phyloP scores from a whole-genome alignment of 148 eudicot species.

The Gaultheria prostrata region DNA sequence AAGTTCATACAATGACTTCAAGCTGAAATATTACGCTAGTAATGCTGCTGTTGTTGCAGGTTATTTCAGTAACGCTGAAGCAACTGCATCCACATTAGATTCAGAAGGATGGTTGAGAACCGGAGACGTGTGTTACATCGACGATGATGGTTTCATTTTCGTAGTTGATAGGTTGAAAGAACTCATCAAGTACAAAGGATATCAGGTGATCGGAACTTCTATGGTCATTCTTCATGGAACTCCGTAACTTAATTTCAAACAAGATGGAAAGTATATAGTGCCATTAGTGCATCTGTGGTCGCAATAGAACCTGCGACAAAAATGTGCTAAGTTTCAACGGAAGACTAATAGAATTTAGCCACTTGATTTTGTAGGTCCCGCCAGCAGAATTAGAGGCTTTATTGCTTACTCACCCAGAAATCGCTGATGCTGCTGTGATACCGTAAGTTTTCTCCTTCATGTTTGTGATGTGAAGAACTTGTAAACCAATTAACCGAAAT shows the following conservation, averaged over 20 bases:
- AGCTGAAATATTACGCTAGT: not conserved
- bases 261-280: too few species aligned
- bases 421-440: constrained; percentile 87
- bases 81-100: constrained; percentile 34
- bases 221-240: not conserved
- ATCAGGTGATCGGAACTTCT: constrained; percentile 44
- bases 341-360: not conserved
- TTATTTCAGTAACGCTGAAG: constrained; percentile 32
- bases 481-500: too few species aligned
- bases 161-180: constrained; percentile 46
- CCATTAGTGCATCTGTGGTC: too few species aligned
- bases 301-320: too few species aligned
- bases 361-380: constrained; percentile 46
- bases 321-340: too few species aligned
- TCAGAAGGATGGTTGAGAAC: constrained; percentile 45
- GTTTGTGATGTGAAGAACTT: not conserved
- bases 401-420: constrained; percentile 75
- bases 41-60: constrained; percentile 11
- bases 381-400: constrained; percentile 92
- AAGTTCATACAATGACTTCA: not conserved
- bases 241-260: not conserved
- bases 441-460: constrained; percentile 54
- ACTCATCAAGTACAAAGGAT: constrained; percentile 49
- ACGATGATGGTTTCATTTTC: constrained; percentile 36
- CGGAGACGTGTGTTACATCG: constrained; percentile 41